Evolutionary conservation across 2,329 filamentous ascomycete species (phyloP), one percentile per base, ranked within the genome.

Genomic region (Trichoderma endophyticum): DNA sequence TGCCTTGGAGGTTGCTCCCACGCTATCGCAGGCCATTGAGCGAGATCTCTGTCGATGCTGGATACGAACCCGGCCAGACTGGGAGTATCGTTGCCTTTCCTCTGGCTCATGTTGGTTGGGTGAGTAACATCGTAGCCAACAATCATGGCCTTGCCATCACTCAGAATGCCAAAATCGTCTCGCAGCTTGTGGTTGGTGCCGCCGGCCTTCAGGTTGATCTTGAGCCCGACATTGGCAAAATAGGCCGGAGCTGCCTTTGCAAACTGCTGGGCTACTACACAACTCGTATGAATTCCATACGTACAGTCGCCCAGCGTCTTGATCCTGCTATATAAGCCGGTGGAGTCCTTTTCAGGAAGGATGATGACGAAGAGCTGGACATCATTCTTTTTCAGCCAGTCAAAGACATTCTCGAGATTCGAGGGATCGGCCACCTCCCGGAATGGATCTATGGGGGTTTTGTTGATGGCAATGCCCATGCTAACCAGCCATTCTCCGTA

Each of bases 111-210:
- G 74, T 88, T 88, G 6, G 94, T 95, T 0, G 95, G 94, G 77
- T 97, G 95, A 0, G 94, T 97, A 1, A 97, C 94, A 77, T 97
- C 95, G 75, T 96, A 91, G 0, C 95, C 94, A 9, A 97, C 89
- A 1, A 97, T 83, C 90, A 98, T 97, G 0, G 94, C 97, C 75
- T 90, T 90, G 1, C 88, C 88, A 39, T 91, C 86, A 54, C 84
- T 83, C 70, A 94, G 81, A 0, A 94, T 84, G 1, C 85, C 86
- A 5, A 91, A 83, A 30, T 90, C 86, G 0, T 84, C 80, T 0
- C 74, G 82, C 2, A 97, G 82, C 15, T 81, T 82, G 78, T 97
- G 93, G 77, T 95, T 95, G 14, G 86, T 81, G 0, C 93, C 93
- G 1, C 92, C 92, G 32, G 90, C 84, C 80, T 96, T 97, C 61